Base-by-base conservation (phyloP, 306 rosid genomes). In the Cucumis cinereus region DNA sequence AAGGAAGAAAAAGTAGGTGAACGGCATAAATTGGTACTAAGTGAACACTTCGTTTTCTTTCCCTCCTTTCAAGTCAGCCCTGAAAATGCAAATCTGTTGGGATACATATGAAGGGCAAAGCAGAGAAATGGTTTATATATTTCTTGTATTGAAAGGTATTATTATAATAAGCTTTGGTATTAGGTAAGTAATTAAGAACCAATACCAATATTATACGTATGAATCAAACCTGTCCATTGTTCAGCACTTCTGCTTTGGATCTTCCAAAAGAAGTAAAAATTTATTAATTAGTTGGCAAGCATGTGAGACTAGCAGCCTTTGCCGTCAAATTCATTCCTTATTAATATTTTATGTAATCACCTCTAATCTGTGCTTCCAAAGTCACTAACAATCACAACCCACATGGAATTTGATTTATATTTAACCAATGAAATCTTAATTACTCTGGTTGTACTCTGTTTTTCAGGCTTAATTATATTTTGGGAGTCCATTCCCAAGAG, bases 261-360 rank as follows among this genome's bases (percentile, higher is more conserved):
- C 62, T 23, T 78, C 68, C 79, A 73, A 53, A 17, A 50, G 45
- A 45, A 71, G 62, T 63, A 38, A 78, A 70, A 77, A 78, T 52
- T 41, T 77, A 62, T 61, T 72, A 84, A 72, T 26, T 80, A 78
- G 89, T 58, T 83, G 87, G 86, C 83, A 82, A 82, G 45, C 91
- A 89, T 86, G 96, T 87, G 92, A 78, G 41, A 22, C 28, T 81
- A 55, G 89, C 83, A 86, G 91, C 87, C 84, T 90, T 87, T 84
- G 84, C 84, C 83, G 68, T 72, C 81, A 68, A 79, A 63, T 57
- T 54, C 70, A 52, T 55, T 78, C 79, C 78, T 74, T 56, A 49
- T 47, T 30, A 78, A 49, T 61, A 77, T 81, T 79, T 67, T 81
- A 84, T 66, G 83, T 79, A 76, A 76, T 75, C 84, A 76, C 74